Evolutionary conservation across 208 protist genomes (phyloP).

Genomic region (Leishmania martiniquensis): DNA sequence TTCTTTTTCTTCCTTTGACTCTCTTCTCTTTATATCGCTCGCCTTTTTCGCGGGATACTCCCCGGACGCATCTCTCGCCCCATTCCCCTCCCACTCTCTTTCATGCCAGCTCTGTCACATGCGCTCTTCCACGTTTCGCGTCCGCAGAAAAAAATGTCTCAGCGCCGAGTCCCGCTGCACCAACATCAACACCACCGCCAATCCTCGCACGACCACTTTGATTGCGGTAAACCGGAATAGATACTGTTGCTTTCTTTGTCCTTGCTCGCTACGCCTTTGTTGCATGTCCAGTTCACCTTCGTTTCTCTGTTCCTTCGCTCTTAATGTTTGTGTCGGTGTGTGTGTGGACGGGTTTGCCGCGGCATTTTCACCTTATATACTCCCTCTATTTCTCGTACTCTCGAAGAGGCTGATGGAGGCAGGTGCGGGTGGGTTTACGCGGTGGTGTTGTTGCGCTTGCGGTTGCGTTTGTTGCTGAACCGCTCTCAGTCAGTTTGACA

Average conservation of each 20-base stretch:
- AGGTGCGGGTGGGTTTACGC: not conserved
- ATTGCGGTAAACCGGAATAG: not conserved
- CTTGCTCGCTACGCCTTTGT: not conserved
- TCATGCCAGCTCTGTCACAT: not conserved
- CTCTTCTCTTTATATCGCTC: not conserved
- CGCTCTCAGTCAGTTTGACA: not conserved
- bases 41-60: not conserved
- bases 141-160: not conserved
- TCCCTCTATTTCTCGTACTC: not conserved
- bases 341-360: not conserved
- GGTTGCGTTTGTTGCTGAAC: not conserved
- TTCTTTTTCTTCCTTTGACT: constrained; percentile 1
- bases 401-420: not conserved
- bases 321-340: not conserved
- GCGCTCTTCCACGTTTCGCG: not conserved
- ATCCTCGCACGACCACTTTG: not conserved
- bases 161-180: not conserved
- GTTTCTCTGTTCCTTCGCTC: not conserved
- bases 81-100: too few relatives aligned
- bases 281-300: not conserved
- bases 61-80: not conserved
- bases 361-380: not conserved
- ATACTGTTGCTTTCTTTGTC: not conserved
- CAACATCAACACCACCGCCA: not conserved
- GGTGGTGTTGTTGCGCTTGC: not conserved